phyloP scores from a whole-genome alignment of 2,329 filamentous ascomycete species.

The Dactylellina drechsleri region DNA sequence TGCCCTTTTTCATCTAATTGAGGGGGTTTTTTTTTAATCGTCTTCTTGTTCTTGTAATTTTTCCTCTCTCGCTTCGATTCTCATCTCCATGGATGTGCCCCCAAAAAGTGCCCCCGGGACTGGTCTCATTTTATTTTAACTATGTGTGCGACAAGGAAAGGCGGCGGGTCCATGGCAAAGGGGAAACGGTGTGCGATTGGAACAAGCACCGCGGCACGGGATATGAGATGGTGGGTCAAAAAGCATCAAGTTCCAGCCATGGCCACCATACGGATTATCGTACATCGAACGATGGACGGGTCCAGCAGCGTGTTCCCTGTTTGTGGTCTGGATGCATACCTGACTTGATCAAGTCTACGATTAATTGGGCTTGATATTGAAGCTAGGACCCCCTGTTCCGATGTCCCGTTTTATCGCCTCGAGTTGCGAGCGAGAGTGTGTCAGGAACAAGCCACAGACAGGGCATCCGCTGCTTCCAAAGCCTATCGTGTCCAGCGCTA shows the following conservation, averaged over 20 bases:
- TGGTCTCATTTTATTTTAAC: neutral
- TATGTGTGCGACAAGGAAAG: neutral
- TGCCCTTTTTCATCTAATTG: neutral
- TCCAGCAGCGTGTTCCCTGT: neutral
- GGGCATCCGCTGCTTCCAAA: too few species aligned
- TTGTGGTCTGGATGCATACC: neutral
- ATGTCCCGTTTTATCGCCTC: too few species aligned
- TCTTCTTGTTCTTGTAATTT: too few species aligned
- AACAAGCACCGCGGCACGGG: constrained; percentile 7
- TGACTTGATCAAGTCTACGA: too few species aligned
- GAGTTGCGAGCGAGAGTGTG: too few species aligned
- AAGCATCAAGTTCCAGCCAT: neutral
- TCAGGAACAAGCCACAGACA: too few species aligned
- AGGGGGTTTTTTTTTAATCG: too few species aligned
- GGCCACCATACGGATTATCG: neutral
- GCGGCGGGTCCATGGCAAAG: neutral
- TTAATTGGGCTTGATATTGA: neutral
- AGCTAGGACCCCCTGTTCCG: neutral
- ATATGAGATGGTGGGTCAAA: constrained; percentile 14
- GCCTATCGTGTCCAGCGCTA: too few species aligned
- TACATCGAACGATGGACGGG: too few species aligned
- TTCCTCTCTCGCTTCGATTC: neutral
- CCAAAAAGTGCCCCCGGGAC: too few species aligned
- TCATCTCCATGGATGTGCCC: constrained; percentile 5
- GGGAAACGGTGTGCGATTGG: neutral